Conservation (phyloP, 2,329 filamentous ascomycete genomes). For the Pestalotiopsis sp. region DNA sequence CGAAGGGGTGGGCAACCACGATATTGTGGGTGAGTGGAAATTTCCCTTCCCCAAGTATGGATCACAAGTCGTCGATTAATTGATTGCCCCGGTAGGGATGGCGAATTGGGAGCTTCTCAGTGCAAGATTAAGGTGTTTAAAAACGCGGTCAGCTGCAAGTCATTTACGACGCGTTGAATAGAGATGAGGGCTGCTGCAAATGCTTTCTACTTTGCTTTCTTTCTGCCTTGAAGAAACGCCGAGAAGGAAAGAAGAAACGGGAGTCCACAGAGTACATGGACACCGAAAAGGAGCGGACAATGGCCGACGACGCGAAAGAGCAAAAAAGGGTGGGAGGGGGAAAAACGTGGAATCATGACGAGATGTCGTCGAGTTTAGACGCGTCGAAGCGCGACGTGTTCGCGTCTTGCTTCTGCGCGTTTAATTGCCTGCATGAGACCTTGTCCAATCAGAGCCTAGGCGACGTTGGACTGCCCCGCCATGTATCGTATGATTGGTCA, state of each 20-base stretch:
- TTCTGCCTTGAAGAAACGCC: background rate
- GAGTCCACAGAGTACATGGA: background rate
- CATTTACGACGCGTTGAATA: background rate
- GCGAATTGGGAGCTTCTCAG: background rate
- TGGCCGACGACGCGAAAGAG: constrained; percentile 1
- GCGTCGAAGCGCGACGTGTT: constrained; percentile 13
- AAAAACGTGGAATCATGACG: constrained; percentile 5
- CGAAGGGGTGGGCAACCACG: background rate
- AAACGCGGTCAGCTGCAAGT: background rate
- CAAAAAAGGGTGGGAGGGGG: constrained; percentile 6
- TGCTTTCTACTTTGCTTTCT: background rate
- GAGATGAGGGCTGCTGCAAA: background rate
- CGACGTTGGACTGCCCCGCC: background rate
- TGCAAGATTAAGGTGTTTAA: background rate
- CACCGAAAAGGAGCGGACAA: background rate
- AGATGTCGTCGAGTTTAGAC: constrained; percentile 10
- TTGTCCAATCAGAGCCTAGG: constrained; percentile 7
- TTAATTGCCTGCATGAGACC: constrained; percentile 16
- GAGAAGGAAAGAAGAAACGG: background rate
- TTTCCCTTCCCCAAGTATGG: background rate
- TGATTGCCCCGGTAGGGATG: background rate
- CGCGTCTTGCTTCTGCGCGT: constrained; percentile 10
- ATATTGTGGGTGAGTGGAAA: background rate
- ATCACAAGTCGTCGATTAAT: background rate
- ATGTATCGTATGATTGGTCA: background rate